Base-by-base conservation (phyloP, 257 asterid genomes). In the Forsythia viridissima region DNA sequence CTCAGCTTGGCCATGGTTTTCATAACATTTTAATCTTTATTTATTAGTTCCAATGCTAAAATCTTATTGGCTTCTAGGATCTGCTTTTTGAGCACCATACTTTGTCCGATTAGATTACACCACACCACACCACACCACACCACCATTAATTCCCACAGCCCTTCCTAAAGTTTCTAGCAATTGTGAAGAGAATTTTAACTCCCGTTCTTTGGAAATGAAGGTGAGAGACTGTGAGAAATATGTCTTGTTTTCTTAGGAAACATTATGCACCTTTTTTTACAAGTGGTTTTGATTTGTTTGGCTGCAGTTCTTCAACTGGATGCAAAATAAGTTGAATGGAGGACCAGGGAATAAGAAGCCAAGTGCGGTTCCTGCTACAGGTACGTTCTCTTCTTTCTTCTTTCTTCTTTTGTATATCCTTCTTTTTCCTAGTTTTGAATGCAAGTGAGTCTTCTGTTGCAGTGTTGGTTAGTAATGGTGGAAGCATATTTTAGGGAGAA, bases 51-150 rank as follows among this genome's bases (percentile, higher is more conserved):
- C 87, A 86, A 79, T 83, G 82, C 86, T 86, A 82, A 84, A 80
- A 63, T 24, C 87, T 88, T 86, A 84, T 88, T 91, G 96, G 94
- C 87, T 89, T 82, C 87, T 86, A 85, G 85, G 86, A 84, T 85
- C 88, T 84, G 78, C 88, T 85, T 79, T 78, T 81, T 82, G 9
- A 41, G 34, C 76, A 59, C 30, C 77, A 66, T 13, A 65, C 46
- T 24, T 73, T 57, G 69, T 12, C 46, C 12, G 70, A 72, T 75
- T 74, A 51, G 6, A 24, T 39, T 39, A 59, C 20, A 51, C 77
- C 68, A 12, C 34, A 4, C 46, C 8, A 8, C 8, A 12, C 10
- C 10, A 43, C 51, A 57, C 34, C 10, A 57, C 36, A 18, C 66
- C n/a, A 46, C 59, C 24, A 63, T 41, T 37, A 0, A 39, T 3